Evolutionary conservation across 139 green algal species (phyloP).

Genomic region (Chlamydomonas schloesseri): DNA sequence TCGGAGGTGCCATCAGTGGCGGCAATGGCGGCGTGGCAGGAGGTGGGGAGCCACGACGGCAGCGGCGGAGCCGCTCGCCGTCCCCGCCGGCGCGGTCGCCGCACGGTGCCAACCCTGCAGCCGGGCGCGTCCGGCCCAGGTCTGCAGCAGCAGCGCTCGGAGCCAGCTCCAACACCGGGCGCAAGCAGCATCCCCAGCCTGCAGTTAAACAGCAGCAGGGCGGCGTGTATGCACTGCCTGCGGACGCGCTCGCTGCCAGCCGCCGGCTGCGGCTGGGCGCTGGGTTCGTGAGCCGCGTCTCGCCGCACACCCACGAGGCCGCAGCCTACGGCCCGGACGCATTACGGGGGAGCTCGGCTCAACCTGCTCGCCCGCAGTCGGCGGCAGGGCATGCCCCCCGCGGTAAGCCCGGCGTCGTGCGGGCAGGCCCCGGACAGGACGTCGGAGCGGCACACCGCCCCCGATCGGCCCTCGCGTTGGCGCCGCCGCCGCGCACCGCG

Average conservation of each 20-base stretch:
- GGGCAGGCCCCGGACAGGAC: background rate
- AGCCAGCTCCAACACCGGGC: no score
- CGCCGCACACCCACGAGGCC: no score
- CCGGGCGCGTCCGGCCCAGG: background rate
- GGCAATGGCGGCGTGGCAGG: background rate
- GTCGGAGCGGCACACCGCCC: background rate
- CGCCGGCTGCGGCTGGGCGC: no score
- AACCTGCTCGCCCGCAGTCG: background rate
- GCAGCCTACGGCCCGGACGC: background rate
- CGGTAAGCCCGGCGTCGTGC: background rate
- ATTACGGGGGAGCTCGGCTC: no score
- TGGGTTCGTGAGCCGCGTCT: no score
- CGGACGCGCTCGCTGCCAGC: no score
- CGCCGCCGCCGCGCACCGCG: background rate
- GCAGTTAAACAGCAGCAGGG: no score
- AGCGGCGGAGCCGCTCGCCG: background rate
- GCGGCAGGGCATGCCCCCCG: no score
- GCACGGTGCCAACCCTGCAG: background rate
- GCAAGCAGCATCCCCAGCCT: no score
- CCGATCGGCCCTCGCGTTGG: background rate
- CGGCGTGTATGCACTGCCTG: no score
- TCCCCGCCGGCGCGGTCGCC: background rate
- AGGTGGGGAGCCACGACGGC: background rate
- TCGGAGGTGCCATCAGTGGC: background rate
- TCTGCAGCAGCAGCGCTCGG: background rate